phyloP scores from a whole-genome alignment of 441 rosid genomes.

The Metrosideros polymorpha region DNA sequence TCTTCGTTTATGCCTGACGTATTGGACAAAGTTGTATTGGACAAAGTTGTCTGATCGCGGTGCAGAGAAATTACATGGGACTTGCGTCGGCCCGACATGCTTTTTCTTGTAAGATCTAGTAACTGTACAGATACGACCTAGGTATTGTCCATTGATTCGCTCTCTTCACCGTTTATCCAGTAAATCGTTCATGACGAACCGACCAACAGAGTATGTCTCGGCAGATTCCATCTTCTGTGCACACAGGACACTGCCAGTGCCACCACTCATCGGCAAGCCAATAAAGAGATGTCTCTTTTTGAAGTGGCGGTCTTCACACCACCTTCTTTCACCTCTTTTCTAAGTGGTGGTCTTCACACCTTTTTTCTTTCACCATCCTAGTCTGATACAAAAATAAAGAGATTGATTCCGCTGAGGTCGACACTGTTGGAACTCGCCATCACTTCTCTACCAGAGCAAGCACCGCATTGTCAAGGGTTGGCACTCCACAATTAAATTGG shows the following conservation, averaged over 20 bases:
- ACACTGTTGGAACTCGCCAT: neutral
- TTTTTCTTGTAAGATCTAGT: neutral
- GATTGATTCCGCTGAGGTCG: neutral
- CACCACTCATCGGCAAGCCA: neutral
- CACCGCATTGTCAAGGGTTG: neutral
- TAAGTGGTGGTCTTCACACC: neutral
- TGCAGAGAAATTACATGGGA: neutral
- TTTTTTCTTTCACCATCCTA: neutral
- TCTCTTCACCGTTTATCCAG: neutral
- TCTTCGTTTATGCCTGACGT: neutral
- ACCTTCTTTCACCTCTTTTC: neutral
- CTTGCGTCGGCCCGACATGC: neutral
- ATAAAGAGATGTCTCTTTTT: neutral
- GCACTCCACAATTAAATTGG: neutral
- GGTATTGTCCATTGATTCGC: neutral
- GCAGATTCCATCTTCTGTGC: neutral
- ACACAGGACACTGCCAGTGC: neutral
- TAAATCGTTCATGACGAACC: neutral
- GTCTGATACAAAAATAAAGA: neutral
- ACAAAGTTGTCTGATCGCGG: neutral
- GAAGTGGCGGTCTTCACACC: neutral
- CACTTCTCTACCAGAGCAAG: neutral
- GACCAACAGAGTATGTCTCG: neutral
- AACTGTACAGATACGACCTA: neutral
- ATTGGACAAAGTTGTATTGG: neutral